Evolutionary conservation across 352 stramenopile species (phyloP), one percentile per base, ranked within the genome.

Genomic region (Phytophthora citricola): DNA sequence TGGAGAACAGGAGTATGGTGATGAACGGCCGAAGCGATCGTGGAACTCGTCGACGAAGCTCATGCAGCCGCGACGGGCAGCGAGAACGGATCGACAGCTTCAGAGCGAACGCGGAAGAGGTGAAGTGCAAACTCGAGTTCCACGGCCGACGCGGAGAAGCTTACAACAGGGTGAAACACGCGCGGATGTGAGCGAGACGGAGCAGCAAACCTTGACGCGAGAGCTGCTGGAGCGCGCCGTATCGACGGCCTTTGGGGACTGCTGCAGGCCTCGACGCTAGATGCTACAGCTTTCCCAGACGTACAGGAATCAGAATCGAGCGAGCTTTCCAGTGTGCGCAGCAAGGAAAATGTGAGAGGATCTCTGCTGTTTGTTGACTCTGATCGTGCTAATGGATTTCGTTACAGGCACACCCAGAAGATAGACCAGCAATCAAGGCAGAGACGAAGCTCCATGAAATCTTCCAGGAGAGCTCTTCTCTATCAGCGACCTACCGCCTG

Each of bases 161-260:
- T 14, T 2, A 22, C 45, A 41, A n/a, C 20, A 36, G 27, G 41
- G 5, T 14, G 46, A 50, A 41, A 34, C 36, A 9, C 38, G 43
- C 22, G 1, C 7, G 20, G 57, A 39, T 45, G 46, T 32, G 4
- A 38, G 44, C n/a, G 20, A 54, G 6, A 60, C 53, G 12, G 67
- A 74, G 4, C 58, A 80, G 27, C 64, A 58, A 41, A 59, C 44
- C 5, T 15, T 67, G 40, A 86, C 80, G 12, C 66, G 80, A 36
- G 77, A 76, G 31, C 76, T 91, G 47, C 73, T 91, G 26, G 80
- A 90, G 43, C 76, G 83, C 20, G 83, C 83, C 14, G 73, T 91
- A 26, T 78, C 75, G 26, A 74, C 72, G n/a, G 80, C 75, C 20
- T 78, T 89, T 47, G 66, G 66, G 60, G 62, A 7, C 22, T 73